Conservation (phyloP, 1,284 basidiomycete genomes). For the Melanopsichium pennsylvanicum region DNA sequence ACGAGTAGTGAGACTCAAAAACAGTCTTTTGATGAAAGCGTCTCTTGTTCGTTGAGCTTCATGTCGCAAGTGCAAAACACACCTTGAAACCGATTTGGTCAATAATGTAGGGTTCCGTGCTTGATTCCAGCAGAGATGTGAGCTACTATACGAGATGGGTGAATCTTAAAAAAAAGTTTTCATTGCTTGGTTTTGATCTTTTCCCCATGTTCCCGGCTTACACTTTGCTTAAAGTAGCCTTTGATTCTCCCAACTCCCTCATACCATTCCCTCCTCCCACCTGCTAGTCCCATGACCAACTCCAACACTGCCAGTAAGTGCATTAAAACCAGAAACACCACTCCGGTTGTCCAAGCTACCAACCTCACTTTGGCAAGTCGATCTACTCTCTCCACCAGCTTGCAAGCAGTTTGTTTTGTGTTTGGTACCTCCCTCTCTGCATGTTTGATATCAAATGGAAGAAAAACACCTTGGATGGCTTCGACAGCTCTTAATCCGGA, state of each 20-base stretch:
- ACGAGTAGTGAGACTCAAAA: too few relatives aligned
- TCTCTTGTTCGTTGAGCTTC: too few relatives aligned
- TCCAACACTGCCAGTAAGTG: conserved; percentile 12
- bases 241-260: conserved; percentile 6
- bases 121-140: too few relatives aligned
- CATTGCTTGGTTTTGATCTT: conserved; percentile 3
- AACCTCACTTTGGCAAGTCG: not conserved
- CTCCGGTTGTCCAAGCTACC: not conserved
- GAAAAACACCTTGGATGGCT: conserved; percentile 60
- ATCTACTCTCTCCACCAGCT: conserved; percentile 10
- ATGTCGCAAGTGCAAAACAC: too few relatives aligned
- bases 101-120: too few relatives aligned
- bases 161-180: too few relatives aligned
- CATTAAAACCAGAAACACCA: conserved; percentile 7
- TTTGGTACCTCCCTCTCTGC: conserved; percentile 52
- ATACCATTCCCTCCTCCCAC: not conserved
- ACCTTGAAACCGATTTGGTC: too few relatives aligned
- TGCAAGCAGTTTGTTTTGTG: conserved; percentile 6
- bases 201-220: not conserved
- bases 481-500: conserved; percentile 66
- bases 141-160: too few relatives aligned
- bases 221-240: conserved; percentile 2
- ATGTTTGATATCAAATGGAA: conserved; percentile 66
- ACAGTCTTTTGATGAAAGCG: too few relatives aligned
- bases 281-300: not conserved